Base-by-base conservation (phyloP, 164 flowering plant species). In the Annona cherimola region DNA sequence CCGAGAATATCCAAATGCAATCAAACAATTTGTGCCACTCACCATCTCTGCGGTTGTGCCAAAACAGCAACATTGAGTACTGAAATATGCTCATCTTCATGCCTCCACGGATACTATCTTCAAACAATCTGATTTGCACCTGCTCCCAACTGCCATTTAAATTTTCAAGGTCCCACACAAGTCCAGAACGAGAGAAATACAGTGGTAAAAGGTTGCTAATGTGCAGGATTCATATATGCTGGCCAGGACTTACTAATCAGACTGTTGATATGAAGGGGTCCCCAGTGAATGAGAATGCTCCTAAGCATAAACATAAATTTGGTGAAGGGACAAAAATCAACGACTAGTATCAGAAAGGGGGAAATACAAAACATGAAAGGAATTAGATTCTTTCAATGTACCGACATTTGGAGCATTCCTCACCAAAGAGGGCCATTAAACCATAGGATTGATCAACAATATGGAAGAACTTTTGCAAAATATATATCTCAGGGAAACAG, bases 61-160 rank as follows among this genome's bases (percentile, higher is more conserved):
- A 78, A 72, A 87, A 85, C 3, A 81, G 86, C 69, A 90, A 79
- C 91, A 92, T 83, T 3, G 86, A 82, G 69, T 87, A 92, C 50
- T 85, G 89, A 71, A 79, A 82, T 66, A 92, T 85, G 87, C 82
- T 81, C 67, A 80, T 60, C 65, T 81, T 85, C 69, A 73, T 78
- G 75, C 90, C 88, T 67, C 87, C 84, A 75, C 81, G 83, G 35
- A 92, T 77, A 68, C 83, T 79, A 68, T 77, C 78, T 67, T 80
- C 86, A 76, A 92, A 86, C 61, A 82, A 79, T 54, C 82, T 82
- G 44, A 87, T 80, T 78, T 92, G 97, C 78, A 82, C 83, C 76
- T 81, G 88, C 87, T 92, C 97, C 87, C 87, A 83, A 82, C 97
- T 92, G 97, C 87, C 79, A 84, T 81, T 74, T 74, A 76, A 80